Evolutionary conservation across 192 early-diverging fungal species (phyloP).

Genomic region (Backusella westeae): DNA sequence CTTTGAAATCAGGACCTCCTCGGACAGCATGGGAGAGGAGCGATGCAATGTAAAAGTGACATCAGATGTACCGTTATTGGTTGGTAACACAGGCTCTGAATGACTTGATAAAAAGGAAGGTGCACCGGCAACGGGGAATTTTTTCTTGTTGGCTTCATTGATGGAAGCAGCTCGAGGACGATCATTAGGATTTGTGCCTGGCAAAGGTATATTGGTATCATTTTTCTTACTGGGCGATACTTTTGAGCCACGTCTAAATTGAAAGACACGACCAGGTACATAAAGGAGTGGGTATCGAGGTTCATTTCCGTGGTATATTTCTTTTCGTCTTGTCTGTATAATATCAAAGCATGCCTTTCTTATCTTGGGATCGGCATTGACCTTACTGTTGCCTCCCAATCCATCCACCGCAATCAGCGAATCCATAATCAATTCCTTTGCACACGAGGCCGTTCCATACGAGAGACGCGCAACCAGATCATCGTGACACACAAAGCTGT

Average conservation of each 20-base stretch:
- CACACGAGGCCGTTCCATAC: constrained; percentile 62
- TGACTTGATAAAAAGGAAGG: constrained; percentile 12
- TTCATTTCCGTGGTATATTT: constrained; percentile 31
- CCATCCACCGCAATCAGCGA: constrained; percentile 41
- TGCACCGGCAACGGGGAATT: neutral
- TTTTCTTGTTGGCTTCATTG: neutral
- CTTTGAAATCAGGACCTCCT: constrained; percentile 33
- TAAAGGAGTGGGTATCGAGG: constrained; percentile 33
- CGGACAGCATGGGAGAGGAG: constrained; percentile 23
- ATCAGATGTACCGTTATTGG: neutral
- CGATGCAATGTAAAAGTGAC: constrained; percentile 31
- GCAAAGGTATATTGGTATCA: neutral
- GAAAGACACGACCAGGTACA: constrained; percentile 34
- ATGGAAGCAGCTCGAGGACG: neutral
- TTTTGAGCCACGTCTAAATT: constrained; percentile 26
- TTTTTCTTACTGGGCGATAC: neutral
- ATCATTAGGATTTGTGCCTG: neutral
- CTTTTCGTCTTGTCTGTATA: constrained; percentile 27
- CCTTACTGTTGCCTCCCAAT: constrained; percentile 25
- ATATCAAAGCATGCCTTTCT: constrained; percentile 34
- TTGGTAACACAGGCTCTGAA: constrained; percentile 1
- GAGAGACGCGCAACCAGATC: constrained; percentile 63
- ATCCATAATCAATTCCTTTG: constrained; percentile 59
- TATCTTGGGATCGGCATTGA: constrained; percentile 26
- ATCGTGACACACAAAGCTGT: constrained; percentile 59